Evolutionary conservation across 768 basidiomycete genomes (phyloP), one percentile per base, ranked within the genome.

Genomic region (Roridomyces roridus): DNA sequence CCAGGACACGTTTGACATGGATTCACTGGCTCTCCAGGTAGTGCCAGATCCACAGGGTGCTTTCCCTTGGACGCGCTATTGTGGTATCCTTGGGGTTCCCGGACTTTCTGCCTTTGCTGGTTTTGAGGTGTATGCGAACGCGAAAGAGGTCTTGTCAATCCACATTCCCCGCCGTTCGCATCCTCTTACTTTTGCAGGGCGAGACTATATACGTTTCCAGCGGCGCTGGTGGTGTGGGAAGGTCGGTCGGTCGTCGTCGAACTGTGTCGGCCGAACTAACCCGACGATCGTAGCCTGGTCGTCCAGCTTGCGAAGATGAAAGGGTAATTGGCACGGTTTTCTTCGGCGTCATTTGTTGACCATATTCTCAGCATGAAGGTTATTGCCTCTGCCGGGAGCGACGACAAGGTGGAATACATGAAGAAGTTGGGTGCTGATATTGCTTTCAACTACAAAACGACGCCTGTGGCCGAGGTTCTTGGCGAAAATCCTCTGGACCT

Each of bases 391-490:
- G 83, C 84, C 0, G 86, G 89, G 2, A 78, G 80, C 0, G 84
- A 86, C 29, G 80, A 83, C 34, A 88, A 90, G 70, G 82, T 88
- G 5, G 69, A 70, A 9, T 86, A 77, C 56, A 62, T 87, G 65
- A 74, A 72, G 45, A 74, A 74, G 8, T 59, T 86, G 5, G 86
- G 85, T 1, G 80, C 79, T 0, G 85, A 88, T 55, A 74, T 84
- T n/a, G 78, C 74, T 0, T 86, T 87, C 74, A 86, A 88, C 71
- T 88, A 86, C 70, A 86, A 88, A 74, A 84, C 74, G 1, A 67
- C 71, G 1, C 70, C 73, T 45, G 79, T 80, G 0, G 64, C 63
- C 3, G 78, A 82, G 8, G 68, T 83, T 7, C 72, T 90, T 6
- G 4, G 12, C 3, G 21, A 21, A 24, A 21, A 51, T n/a, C 50